These are phyloP conservation scores for Hyaloraphidium curvatum DNA, from an alignment of 192 early-diverging fungal genomes.

Conservation along the genomic window DNA sequence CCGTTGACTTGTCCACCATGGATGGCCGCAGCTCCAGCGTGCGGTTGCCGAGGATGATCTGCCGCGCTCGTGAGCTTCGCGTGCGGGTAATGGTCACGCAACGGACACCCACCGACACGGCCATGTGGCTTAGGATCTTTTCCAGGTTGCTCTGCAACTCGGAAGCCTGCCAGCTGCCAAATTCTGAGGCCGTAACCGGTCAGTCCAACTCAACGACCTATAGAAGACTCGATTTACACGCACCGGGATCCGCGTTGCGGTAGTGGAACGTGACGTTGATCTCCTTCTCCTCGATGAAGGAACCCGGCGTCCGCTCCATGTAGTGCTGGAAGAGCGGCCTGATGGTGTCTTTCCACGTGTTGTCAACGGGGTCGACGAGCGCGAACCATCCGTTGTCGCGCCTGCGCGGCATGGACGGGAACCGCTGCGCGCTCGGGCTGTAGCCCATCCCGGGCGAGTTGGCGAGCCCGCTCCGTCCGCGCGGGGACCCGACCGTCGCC, in stretches of 20 bases:
- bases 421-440: no score
- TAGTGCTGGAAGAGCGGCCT: slow-evolving; percentile 93
- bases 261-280: slow-evolving; percentile 98
- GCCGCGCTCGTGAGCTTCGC: no score
- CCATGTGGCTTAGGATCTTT: slow-evolving; percentile 80
- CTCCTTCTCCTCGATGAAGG: slow-evolving; percentile 98
- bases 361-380: slow-evolving; percentile 73
- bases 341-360: slow-evolving; percentile 80
- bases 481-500: no score
- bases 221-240: slow-evolving; percentile 4
- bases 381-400: slow-evolving; percentile 75
- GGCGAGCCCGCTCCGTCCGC: no score
- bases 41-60: slow-evolving; percentile 90
- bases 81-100: no score
- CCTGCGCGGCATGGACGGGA: no score
- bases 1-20: slow-evolving; percentile 77
- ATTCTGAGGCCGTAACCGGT: slow-evolving; percentile 35
- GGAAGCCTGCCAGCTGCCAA: slow-evolving; percentile 93
- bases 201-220: no score
- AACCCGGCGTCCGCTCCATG: slow-evolving; percentile 88
- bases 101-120: slow-evolving; percentile 68
- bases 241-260: slow-evolving; percentile 63
- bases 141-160: slow-evolving; percentile 96
- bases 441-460: no score
- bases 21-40: slow-evolving; percentile 90